These are phyloP conservation scores for Calycina herbarum DNA, from an alignment of 2,329 filamentous ascomycete species.

Conservation along the genomic window DNA sequence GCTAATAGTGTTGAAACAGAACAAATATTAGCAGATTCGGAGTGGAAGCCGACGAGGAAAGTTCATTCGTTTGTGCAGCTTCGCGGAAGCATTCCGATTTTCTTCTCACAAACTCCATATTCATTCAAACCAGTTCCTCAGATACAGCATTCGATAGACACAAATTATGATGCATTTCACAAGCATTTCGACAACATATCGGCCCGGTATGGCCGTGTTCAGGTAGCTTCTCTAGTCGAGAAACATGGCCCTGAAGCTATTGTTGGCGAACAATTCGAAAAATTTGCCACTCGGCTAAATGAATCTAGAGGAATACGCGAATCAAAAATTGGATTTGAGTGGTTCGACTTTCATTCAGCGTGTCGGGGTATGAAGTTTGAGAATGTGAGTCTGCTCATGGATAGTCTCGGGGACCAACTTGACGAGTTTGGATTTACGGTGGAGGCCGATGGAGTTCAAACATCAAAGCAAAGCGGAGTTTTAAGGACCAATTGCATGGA, in stretches of 20 bases:
- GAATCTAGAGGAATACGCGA: constrained; percentile 53
- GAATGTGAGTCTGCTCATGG: constrained; percentile 80
- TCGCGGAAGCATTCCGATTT: constrained; percentile 88
- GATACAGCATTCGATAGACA: constrained; percentile 75
- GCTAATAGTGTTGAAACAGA: constrained; percentile 96
- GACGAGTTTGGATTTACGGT: constrained; percentile 72
- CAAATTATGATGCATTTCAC: constrained; percentile 76
- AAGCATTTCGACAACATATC: constrained; percentile 74
- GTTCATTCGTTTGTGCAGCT: constrained; percentile 84
- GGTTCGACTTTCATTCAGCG: constrained; percentile 95
- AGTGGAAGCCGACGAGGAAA: constrained; percentile 62
- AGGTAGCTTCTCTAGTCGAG: constrained; percentile 83
- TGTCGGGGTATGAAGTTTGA: constrained; percentile 98
- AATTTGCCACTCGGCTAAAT: constrained; percentile 66
- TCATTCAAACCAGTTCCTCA: constrained; percentile 85
- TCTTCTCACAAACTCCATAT: constrained; percentile 94
- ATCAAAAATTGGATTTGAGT: constrained; percentile 70
- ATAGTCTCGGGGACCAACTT: constrained; percentile 66
- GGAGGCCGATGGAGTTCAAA: constrained; percentile 45
- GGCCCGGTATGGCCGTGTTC: constrained; percentile 71
- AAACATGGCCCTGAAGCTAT: constrained; percentile 80
- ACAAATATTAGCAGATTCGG: constrained; percentile 76
- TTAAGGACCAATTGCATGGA: constrained; percentile 99
- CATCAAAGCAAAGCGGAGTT: constrained; percentile 65
- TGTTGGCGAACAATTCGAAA: constrained; percentile 77